Conservation (phyloP, 495 filamentous ascomycete genomes). For the Penicillium turbatum region DNA sequence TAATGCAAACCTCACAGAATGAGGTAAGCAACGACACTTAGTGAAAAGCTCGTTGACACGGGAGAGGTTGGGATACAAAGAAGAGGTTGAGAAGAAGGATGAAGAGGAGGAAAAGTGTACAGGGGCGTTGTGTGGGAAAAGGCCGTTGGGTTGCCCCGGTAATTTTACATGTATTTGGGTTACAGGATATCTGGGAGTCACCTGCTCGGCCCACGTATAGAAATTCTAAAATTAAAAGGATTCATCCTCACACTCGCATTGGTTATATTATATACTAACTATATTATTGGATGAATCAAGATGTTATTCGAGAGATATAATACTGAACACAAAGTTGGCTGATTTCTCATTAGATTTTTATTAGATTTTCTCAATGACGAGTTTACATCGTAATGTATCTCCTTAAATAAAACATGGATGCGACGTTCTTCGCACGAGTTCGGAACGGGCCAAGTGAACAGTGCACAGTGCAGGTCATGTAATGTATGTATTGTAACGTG, state of each 20-base stretch:
- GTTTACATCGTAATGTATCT: too few species aligned
- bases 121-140: conserved; percentile 18
- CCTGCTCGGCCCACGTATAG: neutral
- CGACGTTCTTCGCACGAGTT: neutral
- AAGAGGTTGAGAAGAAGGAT: conserved; percentile 15
- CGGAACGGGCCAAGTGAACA: neutral
- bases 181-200: neutral
- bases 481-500: conserved; percentile 16
- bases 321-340: too few species aligned
- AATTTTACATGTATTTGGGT: conserved; percentile 8
- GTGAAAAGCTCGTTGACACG: conserved; percentile 49
- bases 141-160: conserved; percentile 12
- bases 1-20: conserved; percentile 26
- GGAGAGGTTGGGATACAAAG: conserved; percentile 18
- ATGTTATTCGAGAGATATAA: too few species aligned
- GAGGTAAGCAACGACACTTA: conserved; percentile 48
- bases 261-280: neutral
- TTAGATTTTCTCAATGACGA: neutral
- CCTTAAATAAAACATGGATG: neutral
- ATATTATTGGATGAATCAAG: neutral
- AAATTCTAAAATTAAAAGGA: conserved; percentile 7
- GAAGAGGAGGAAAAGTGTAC: conserved; percentile 19
- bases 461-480: neutral
- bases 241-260: neutral
- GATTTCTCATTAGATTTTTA: neutral